phyloP scores from a whole-genome alignment of 495 filamentous ascomycete genomes.

The Amphirosellinia nigrospora region DNA sequence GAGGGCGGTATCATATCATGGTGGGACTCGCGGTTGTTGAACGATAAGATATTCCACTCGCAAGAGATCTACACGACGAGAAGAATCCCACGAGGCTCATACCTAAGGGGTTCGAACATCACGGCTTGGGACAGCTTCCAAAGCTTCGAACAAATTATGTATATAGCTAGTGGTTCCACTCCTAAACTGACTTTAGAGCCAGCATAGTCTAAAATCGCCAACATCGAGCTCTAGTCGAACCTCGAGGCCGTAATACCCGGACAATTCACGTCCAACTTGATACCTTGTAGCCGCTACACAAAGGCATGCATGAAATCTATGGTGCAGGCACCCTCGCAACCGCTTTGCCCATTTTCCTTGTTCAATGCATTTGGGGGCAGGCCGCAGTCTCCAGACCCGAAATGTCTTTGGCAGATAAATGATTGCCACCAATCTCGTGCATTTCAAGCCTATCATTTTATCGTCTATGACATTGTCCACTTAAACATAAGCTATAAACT shows the following conservation, averaged over 20 bases:
- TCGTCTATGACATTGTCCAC: neutral
- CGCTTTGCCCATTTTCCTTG: neutral
- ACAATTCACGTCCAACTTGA: neutral
- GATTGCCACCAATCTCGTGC: neutral
- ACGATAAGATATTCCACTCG: neutral
- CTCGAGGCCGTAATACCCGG: no score
- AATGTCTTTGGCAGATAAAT: neutral
- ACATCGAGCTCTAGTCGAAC: neutral
- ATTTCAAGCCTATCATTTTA: neutral
- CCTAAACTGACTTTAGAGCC: slow-evolving; percentile 3
- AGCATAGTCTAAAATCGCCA: slow-evolving; percentile 9
- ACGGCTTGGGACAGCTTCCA: neutral
- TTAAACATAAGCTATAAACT: neutral
- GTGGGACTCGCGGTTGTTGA: neutral
- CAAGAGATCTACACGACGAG: neutral
- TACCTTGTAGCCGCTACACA: neutral
- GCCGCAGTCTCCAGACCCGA: neutral
- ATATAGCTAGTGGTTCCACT: neutral
- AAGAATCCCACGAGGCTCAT: neutral
- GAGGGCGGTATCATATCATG: neutral
- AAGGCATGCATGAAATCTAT: neutral
- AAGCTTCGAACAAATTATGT: neutral
- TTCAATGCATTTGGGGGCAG: neutral
- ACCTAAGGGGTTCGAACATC: neutral
- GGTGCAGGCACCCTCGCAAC: neutral